These are phyloP conservation scores for Suhomyces bolitotheri DNA, from an alignment of 1,139 yeast genomes.

Conservation along the genomic window DNA sequence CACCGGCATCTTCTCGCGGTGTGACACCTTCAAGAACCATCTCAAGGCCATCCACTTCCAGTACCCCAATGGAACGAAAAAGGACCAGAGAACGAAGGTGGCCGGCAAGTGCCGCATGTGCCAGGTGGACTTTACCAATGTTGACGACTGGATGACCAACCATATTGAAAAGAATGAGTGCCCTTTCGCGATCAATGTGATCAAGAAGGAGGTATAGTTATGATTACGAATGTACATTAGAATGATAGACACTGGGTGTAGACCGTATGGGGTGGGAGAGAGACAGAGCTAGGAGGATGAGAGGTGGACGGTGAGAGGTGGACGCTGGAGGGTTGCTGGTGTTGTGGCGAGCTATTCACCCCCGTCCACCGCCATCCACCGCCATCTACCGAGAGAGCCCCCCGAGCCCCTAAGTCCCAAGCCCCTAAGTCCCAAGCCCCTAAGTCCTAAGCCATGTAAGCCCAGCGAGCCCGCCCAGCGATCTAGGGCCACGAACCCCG, in stretches of 20 bases:
- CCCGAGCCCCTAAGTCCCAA: too few relatives aligned
- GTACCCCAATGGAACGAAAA: slow-evolving; percentile 85
- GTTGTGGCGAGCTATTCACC: too few relatives aligned
- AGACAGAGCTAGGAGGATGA: too few relatives aligned
- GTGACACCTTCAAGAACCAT: slow-evolving; percentile 91
- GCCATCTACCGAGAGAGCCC: too few relatives aligned
- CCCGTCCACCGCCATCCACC: too few relatives aligned
- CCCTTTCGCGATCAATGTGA: slow-evolving; percentile 27
- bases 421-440: too few relatives aligned
- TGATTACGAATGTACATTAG: slow-evolving; percentile 11
- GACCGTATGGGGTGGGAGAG: too few relatives aligned
- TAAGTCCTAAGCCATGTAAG: too few relatives aligned
- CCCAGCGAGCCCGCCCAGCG: too few relatives aligned
- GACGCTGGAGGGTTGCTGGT: too few relatives aligned
- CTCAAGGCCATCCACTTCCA: slow-evolving; percentile 86
- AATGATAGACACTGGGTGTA: slow-evolving; percentile 5
- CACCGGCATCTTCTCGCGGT: slow-evolving; percentile 80
- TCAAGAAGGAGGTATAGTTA: slow-evolving; percentile 11
- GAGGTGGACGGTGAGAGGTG: too few relatives aligned
- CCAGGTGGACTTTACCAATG: slow-evolving; percentile 60
- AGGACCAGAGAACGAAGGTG: slow-evolving; percentile 68
- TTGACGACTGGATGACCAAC: slow-evolving; percentile 73
- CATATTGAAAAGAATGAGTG: slow-evolving; percentile 69
- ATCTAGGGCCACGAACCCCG: too few relatives aligned
- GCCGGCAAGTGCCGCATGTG: slow-evolving; percentile 80